phyloP scores from a whole-genome alignment of 2,329 filamentous ascomycete species.

The Hypoxylon sp. region DNA sequence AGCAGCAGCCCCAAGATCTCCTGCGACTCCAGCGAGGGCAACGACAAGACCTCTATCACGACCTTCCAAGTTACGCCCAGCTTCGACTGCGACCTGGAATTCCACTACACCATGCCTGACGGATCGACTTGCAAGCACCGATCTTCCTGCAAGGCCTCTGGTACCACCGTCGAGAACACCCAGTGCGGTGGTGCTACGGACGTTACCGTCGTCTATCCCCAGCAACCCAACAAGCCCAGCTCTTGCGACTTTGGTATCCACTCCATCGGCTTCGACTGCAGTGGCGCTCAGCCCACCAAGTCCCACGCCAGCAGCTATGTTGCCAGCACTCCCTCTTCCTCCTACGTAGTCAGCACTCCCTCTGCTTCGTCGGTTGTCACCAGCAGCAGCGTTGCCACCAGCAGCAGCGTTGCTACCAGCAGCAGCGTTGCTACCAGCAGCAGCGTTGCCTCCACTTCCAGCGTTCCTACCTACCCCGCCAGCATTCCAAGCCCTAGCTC shows the following conservation, averaged over 20 bases:
- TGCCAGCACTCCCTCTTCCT: constrained; percentile 32
- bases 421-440: constrained; percentile 4
- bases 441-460: constrained; percentile 5
- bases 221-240: constrained; percentile 67
- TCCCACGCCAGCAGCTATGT: constrained; percentile 35
- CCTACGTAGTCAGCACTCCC: constrained; percentile 33
- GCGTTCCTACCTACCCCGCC: too few relatives aligned
- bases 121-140: constrained; percentile 85
- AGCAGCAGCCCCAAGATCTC: constrained; percentile 69
- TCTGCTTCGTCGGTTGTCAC: constrained; percentile 19
- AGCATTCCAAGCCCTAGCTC: constrained; percentile 12
- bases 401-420: constrained; percentile 26
- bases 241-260: constrained; percentile 79
- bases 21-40: constrained; percentile 56
- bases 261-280: constrained; percentile 81
- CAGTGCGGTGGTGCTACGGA: constrained; percentile 93
- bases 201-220: constrained; percentile 76
- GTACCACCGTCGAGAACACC: constrained; percentile 79
- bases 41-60: constrained; percentile 77
- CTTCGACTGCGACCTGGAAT: constrained; percentile 82
- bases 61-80: constrained; percentile 79
- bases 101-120: constrained; percentile 88
- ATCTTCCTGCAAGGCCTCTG: constrained; percentile 72
- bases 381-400: constrained; percentile 13
- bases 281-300: constrained; percentile 45